Evolutionary conservation across 306 rosid species (phyloP).

Genomic region (Ceratonia siliqua): DNA sequence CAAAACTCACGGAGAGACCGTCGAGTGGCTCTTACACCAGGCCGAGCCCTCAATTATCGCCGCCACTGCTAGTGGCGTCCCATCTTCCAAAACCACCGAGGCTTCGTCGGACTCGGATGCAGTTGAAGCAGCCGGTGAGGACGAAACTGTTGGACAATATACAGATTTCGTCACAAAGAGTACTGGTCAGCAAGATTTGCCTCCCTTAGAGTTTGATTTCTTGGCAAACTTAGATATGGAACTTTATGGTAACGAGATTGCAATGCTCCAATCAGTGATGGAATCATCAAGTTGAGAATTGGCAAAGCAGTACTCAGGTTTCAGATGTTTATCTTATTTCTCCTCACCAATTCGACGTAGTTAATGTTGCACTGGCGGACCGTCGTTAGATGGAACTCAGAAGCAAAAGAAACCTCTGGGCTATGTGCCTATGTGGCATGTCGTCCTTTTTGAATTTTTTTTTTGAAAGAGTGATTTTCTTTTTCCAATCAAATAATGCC

Average conservation of each 20-base stretch:
- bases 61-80: neutral
- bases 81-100: neutral
- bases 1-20: conserved; percentile 52
- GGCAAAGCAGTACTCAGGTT: no score
- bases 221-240: conserved; percentile 34
- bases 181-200: neutral
- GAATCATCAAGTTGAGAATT: neutral
- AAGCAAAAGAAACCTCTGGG: no score
- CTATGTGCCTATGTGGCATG: no score
- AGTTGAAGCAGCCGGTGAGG: neutral
- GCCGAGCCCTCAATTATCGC: conserved; percentile 45
- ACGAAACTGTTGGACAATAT: neutral
- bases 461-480: no score
- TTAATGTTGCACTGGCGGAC: no score
- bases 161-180: neutral
- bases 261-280: conserved; percentile 35
- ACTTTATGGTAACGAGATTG: conserved; percentile 41
- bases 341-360: no score
- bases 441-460: no score
- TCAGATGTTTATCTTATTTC: no score
- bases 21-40: conserved; percentile 56
- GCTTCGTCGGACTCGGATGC: neutral
- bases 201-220: conserved; percentile 40
- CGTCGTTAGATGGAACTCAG: no score
- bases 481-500: no score